Percentiles rank a stretch among this genome's conserved stretches.
Evolutionary conservation across 2,329 filamentous ascomycete species (phyloP).

Genomic region (Arthroderma sp.): DNA sequence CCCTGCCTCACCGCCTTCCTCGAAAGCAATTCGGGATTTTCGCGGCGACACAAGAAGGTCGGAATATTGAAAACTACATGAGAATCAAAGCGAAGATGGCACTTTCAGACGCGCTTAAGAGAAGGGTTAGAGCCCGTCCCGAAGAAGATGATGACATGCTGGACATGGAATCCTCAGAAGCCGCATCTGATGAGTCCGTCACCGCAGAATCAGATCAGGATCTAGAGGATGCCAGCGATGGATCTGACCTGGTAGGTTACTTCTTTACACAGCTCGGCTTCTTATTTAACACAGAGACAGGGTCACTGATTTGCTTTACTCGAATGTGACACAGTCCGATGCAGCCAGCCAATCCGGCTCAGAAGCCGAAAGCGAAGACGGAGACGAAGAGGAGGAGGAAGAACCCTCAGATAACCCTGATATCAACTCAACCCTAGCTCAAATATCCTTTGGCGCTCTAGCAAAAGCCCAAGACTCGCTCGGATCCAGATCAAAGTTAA

Average conservation of each 20-base stretch:
- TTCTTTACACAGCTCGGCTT: background rate
- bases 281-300: too few relatives aligned
- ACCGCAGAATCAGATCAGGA: conserved; percentile 25
- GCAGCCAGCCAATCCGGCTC: background rate
- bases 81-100: conserved; percentile 16
- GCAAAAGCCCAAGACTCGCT: conserved; percentile 71
- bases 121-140: conserved; percentile 27
- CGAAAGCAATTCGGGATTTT: background rate
- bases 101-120: conserved; percentile 26
- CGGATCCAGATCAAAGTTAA: conserved; percentile 21
- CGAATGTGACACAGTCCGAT: too few relatives aligned
- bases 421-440: conserved; percentile 33
- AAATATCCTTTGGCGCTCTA: conserved; percentile 78
- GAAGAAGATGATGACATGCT: conserved; percentile 29
- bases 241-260: conserved; percentile 11
- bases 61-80: background rate
- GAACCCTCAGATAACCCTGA: conserved; percentile 18
- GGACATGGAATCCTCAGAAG: background rate
- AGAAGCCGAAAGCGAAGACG: conserved; percentile 14
- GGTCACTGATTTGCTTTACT: too few relatives aligned
- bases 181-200: conserved; percentile 9
- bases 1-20: background rate
- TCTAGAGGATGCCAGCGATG: conserved; percentile 16
- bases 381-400: conserved; percentile 21
- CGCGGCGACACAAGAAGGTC: too few relatives aligned